phyloP scores from a whole-genome alignment of 176 grass and related monocot species.

The Neostapfia colusana region DNA sequence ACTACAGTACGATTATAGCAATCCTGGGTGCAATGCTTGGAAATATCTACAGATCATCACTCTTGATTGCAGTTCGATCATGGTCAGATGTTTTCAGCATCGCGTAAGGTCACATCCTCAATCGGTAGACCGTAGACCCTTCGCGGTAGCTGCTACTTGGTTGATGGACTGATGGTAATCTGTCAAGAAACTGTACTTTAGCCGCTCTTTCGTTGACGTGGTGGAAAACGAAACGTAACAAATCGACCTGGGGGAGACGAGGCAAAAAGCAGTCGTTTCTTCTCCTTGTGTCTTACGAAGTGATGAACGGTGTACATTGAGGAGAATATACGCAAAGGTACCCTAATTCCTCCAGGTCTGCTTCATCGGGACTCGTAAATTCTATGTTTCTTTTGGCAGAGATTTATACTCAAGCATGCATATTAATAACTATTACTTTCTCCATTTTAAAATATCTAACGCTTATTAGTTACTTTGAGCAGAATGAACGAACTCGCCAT shows the following conservation, averaged over 20 bases:
- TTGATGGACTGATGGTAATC: neutral
- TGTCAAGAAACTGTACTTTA: neutral
- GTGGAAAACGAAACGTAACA: neutral
- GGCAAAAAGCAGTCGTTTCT: constrained; percentile 31
- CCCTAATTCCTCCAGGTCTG: neutral
- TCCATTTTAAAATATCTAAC: too few relatives aligned
- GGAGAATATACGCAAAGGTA: constrained; percentile 28
- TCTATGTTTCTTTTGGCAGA: neutral
- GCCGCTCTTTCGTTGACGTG: neutral
- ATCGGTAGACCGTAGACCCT: neutral
- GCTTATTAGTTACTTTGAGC: neutral
- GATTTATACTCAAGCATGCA: neutral
- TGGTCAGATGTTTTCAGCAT: neutral
- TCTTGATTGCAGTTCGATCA: constrained; percentile 5
- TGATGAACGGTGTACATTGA: constrained; percentile 34
- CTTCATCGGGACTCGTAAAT: neutral
- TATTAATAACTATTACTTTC: too few relatives aligned
- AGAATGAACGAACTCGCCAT: constrained; percentile 11
- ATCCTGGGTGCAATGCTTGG: too few relatives aligned
- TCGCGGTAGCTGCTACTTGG: neutral
- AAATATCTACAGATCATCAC: neutral
- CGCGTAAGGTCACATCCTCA: neutral
- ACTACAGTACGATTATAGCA: neutral
- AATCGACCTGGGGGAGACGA: neutral
- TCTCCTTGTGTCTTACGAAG: constrained; percentile 14